Evolutionary conservation across 306 rosid genomes (phyloP).

Genomic region (Gleditsia sinensis): DNA sequence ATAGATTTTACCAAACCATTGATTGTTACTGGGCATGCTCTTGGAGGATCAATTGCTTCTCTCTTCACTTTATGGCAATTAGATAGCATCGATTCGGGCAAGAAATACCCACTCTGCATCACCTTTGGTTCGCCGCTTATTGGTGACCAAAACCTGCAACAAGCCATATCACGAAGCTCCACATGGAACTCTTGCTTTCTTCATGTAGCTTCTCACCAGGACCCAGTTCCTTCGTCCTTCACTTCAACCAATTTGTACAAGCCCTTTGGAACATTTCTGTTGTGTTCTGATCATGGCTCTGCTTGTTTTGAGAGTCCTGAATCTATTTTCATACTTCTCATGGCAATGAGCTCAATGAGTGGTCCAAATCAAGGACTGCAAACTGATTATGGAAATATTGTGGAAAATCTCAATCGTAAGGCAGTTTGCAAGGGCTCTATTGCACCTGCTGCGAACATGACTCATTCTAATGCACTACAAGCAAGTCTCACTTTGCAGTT

Average conservation of each 20-base stretch:
- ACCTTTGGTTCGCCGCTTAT: conserved; percentile 77
- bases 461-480: conserved; percentile 20
- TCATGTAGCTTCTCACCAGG: conserved; percentile 50
- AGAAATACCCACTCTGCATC: conserved; percentile 66
- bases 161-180: conserved; percentile 47
- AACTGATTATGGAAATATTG: conserved; percentile 40
- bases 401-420: conserved; percentile 31
- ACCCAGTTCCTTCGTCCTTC: conserved; percentile 46
- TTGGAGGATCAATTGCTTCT: conserved; percentile 77
- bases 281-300: conserved; percentile 47
- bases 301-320: conserved; percentile 57
- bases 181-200: conserved; percentile 74
- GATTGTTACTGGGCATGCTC: conserved; percentile 61
- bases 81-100: conserved; percentile 25
- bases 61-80: conserved; percentile 66
- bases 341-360: neutral
- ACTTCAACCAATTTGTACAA: neutral
- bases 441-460: neutral
- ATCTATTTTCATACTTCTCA: conserved; percentile 37
- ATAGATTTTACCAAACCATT: conserved; percentile 20
- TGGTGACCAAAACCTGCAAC: conserved; percentile 48
- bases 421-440: conserved; percentile 24
- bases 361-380: conserved; percentile 17
- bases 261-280: conserved; percentile 76
- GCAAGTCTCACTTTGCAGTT: conserved; percentile 49